These are phyloP conservation scores for Saccharomyces hybrid DNA, from an alignment of 1,139 yeast species.

Conservation along the genomic window DNA sequence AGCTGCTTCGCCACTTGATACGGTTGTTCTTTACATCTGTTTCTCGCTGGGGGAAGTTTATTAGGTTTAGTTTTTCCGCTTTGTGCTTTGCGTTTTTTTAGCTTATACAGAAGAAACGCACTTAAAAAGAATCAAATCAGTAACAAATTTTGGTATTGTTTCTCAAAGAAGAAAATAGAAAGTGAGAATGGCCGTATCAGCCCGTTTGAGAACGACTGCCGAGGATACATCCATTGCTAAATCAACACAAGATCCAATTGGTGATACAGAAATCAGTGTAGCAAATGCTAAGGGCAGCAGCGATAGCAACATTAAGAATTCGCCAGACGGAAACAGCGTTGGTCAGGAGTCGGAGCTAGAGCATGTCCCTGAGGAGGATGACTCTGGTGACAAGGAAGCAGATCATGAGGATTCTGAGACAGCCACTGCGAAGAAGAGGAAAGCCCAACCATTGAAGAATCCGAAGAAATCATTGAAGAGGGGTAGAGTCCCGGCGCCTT, in stretches of 20 bases:
- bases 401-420: constrained; percentile 3
- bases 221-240: constrained; percentile 2
- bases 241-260: background rate
- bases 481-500: constrained; percentile 17
- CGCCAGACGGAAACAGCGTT: background rate
- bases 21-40: background rate
- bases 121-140: background rate
- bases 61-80: background rate
- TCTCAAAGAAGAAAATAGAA: background rate
- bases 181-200: constrained; percentile 1
- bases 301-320: background rate
- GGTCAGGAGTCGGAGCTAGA: background rate
- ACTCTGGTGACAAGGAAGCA: background rate
- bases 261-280: background rate
- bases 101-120: background rate
- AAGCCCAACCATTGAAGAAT: constrained; percentile 3
- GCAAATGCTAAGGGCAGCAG: background rate
- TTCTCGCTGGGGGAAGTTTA: background rate
- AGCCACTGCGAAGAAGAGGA: constrained; percentile 3
- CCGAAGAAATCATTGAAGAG: constrained; percentile 16
- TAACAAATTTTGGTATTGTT: background rate
- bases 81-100: background rate
- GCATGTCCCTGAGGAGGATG: background rate
- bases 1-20: background rate
- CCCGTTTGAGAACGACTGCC: constrained; percentile 8